A percentile compares a stretch with the other conserved stretches of the same genome.
Conservation (phyloP, 805 yeast genomes). For the Cyberlindnera misumaiensis region DNA sequence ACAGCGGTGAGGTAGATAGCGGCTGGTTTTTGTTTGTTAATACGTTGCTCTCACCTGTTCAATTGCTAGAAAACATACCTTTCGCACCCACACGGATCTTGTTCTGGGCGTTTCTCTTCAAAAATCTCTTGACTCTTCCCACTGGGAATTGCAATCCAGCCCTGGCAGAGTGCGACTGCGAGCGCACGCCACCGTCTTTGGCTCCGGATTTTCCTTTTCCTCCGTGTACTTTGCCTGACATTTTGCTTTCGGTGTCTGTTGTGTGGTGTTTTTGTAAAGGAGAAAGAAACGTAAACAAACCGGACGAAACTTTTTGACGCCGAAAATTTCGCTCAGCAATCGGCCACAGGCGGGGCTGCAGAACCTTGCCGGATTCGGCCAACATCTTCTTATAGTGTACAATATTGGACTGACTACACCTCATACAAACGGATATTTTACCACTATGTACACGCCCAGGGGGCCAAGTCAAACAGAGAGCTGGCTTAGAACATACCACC, state of each 20-base stretch:
- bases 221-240: slow-evolving; percentile 96
- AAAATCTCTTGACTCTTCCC: slow-evolving; percentile 96
- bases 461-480: not conserved
- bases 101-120: slow-evolving; percentile 86
- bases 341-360: too few relatives aligned
- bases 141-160: slow-evolving; percentile 97
- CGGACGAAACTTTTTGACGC: too few relatives aligned
- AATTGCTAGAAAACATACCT: too few relatives aligned
- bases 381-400: too few relatives aligned
- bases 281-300: slow-evolving; percentile 1
- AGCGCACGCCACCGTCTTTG: slow-evolving; percentile 52
- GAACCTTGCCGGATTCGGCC: slow-evolving; percentile 3
- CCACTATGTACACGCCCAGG: not conserved
- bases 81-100: slow-evolving; percentile 76
- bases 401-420: too few relatives aligned
- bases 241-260: slow-evolving; percentile 22
- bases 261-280: slow-evolving; percentile 5
- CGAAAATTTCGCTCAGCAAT: too few relatives aligned
- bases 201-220: slow-evolving; percentile 95
- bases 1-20: slow-evolving; percentile 96
- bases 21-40: slow-evolving; percentile 33
- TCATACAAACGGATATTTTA: not conserved
- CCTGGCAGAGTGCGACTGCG: slow-evolving; percentile 88
- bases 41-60: not conserved
- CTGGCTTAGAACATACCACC: slow-evolving; percentile 42